Conservation (phyloP, 805 yeast genomes). For the Pichia heedii region DNA sequence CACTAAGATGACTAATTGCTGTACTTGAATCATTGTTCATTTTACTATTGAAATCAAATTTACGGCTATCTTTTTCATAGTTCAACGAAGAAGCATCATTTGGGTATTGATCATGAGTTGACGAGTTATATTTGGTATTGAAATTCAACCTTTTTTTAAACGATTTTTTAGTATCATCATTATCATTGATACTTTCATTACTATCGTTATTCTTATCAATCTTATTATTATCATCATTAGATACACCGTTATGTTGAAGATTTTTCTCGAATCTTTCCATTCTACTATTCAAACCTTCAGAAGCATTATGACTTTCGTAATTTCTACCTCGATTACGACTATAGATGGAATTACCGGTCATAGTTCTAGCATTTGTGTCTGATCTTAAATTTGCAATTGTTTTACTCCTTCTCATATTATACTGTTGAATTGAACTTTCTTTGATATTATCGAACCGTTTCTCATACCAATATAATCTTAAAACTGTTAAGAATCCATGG, state of each 20-base stretch:
- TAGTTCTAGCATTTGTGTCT: conserved; percentile 20
- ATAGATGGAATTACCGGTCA: conserved; percentile 3
- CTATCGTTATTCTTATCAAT: no score
- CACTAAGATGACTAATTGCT: conserved; percentile 28
- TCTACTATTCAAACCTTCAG: conserved; percentile 17
- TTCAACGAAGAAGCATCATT: not conserved
- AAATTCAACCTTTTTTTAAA: not conserved
- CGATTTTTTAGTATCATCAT: not conserved
- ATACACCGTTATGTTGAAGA: not conserved
- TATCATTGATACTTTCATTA: not conserved
- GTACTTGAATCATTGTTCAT: not conserved
- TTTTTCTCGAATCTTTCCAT: conserved; percentile 7
- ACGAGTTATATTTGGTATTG: not conserved
- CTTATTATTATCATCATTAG: no score
- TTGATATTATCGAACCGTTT: conserved; percentile 77
- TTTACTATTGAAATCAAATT: not conserved
- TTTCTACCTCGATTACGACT: conserved; percentile 5
- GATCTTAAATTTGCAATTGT: conserved; percentile 47
- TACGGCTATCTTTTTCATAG: not conserved
- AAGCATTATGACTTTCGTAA: conserved; percentile 22
- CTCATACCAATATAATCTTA: conserved; percentile 85
- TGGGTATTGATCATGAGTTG: not conserved
- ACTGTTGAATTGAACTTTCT: conserved; percentile 65
- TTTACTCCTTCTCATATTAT: conserved; percentile 72
- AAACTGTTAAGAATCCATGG: conserved; percentile 66